phyloP scores from a whole-genome alignment of 75 land plant genomes.

The Pinus tabuliformis region DNA sequence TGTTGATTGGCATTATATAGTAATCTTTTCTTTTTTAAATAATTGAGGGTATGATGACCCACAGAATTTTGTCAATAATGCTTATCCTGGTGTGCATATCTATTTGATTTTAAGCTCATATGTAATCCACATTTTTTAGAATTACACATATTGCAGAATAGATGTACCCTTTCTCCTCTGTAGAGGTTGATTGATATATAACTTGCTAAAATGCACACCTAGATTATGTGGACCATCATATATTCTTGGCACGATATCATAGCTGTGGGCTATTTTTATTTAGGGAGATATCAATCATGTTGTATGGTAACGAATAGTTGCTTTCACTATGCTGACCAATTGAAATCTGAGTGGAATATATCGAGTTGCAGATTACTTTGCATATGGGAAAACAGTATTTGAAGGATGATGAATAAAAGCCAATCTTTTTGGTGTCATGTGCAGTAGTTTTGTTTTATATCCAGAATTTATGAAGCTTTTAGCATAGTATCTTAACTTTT shows the following conservation, averaged over 20 bases:
- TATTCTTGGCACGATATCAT: no score
- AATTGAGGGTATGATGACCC: background rate
- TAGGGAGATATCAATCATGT: background rate
- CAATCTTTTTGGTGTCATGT: background rate
- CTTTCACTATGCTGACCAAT: background rate
- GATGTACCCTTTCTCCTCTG: background rate
- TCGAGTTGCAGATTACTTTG: background rate
- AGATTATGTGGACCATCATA: background rate
- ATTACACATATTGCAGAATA: background rate
- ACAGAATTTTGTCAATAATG: background rate
- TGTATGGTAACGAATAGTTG: background rate
- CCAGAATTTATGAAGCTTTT: background rate
- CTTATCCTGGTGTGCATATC: background rate
- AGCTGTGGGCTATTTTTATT: background rate
- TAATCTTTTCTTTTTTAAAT: background rate
- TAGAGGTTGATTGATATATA: no score
- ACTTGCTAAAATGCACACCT: background rate
- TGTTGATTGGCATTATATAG: background rate
- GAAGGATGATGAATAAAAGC: background rate
- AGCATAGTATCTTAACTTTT: background rate
- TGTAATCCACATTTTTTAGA: background rate
- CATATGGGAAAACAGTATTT: background rate
- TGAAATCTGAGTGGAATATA: background rate
- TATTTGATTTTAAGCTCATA: background rate
- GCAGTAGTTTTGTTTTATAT: background rate